A percentile compares a stretch with the other conserved stretches of the same genome.
Conservation (phyloP, 495 filamentous ascomycete genomes). For the Recurvomyces mirabilis region DNA sequence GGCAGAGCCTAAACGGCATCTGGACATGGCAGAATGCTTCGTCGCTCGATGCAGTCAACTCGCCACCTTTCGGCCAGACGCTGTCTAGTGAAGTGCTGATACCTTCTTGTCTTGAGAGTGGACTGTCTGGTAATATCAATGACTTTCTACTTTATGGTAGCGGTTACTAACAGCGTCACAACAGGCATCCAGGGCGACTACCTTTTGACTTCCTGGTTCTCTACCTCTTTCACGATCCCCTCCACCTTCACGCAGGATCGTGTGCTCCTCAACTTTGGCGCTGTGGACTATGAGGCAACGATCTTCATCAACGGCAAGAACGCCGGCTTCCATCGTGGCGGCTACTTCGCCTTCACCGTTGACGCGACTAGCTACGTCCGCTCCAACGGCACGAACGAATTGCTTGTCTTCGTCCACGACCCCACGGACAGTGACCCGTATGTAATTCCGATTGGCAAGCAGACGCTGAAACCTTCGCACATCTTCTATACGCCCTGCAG, state of each 20-base stretch:
- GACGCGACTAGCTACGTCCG: constrained; percentile 45
- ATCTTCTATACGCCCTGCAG: constrained; percentile 60
- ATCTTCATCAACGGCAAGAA: constrained; percentile 51
- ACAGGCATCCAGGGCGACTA: constrained; percentile 42
- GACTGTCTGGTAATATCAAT: constrained; percentile 34
- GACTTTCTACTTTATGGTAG: neutral
- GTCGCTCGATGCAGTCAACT: constrained; percentile 30
- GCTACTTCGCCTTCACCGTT: constrained; percentile 50
- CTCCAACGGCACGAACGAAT: constrained; percentile 37
- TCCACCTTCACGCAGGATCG: constrained; percentile 32
- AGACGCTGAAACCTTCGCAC: constrained; percentile 44
- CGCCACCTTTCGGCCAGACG: constrained; percentile 33
- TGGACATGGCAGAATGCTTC: constrained; percentile 49
- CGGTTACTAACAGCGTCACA: constrained; percentile 3
- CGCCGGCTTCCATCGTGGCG: constrained; percentile 46
- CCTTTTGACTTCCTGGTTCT: constrained; percentile 48
- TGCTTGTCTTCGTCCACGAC: constrained; percentile 54
- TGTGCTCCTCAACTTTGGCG: constrained; percentile 55
- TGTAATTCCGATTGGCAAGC: constrained; percentile 56
- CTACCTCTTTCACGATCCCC: constrained; percentile 46
- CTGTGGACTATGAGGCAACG: constrained; percentile 56
- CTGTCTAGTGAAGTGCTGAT: constrained; percentile 44
- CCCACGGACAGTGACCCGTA: constrained; percentile 46
- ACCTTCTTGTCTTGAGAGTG: constrained; percentile 55
- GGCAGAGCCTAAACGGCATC: constrained; percentile 55